These are phyloP conservation scores for Candida michaelii DNA, from an alignment of 805 yeast genomes.

Conservation along the genomic window DNA sequence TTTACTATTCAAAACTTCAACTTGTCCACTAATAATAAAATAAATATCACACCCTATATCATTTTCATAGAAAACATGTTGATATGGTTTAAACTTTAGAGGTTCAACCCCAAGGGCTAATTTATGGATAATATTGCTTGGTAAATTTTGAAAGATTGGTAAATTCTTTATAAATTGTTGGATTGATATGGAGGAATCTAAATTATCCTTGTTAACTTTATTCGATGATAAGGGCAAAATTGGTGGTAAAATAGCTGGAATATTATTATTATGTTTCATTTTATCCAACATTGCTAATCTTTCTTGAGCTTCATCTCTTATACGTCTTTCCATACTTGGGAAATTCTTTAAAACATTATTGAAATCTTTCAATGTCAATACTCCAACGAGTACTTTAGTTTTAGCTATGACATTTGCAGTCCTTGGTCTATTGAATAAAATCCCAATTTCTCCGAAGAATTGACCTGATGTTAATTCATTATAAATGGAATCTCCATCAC, in stretches of 20 bases:
- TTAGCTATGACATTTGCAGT: slow-evolving; percentile 78
- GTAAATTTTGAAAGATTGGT: slow-evolving; percentile 59
- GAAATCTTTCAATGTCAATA: slow-evolving; percentile 63
- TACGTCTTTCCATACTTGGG: slow-evolving; percentile 65
- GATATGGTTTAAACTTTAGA: slow-evolving; percentile 51
- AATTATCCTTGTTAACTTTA: slow-evolving; percentile 23
- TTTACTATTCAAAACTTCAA: slow-evolving; percentile 55
- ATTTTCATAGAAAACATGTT: slow-evolving; percentile 59
- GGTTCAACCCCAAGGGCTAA: slow-evolving; percentile 66
- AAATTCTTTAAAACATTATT: slow-evolving; percentile 58
- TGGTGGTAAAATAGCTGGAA: slow-evolving; percentile 21
- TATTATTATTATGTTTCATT: slow-evolving; percentile 38
- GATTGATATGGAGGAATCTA: slow-evolving; percentile 55
- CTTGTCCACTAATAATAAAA: slow-evolving; percentile 67
- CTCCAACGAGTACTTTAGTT: slow-evolving; percentile 65
- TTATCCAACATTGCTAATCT: slow-evolving; percentile 68
- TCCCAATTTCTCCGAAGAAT: slow-evolving; percentile 80
- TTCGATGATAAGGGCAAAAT: slow-evolving; percentile 1
- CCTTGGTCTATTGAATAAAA: slow-evolving; percentile 70
- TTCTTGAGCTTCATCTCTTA: slow-evolving; percentile 79
- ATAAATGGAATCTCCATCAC: slow-evolving; percentile 73
- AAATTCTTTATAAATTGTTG: slow-evolving; percentile 58
- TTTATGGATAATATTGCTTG: slow-evolving; percentile 59
- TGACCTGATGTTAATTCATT: slow-evolving; percentile 70
- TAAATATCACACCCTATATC: slow-evolving; percentile 63